Base-by-base conservation (phyloP, 257 asterid genomes). In the Gardenia jasminoides region DNA sequence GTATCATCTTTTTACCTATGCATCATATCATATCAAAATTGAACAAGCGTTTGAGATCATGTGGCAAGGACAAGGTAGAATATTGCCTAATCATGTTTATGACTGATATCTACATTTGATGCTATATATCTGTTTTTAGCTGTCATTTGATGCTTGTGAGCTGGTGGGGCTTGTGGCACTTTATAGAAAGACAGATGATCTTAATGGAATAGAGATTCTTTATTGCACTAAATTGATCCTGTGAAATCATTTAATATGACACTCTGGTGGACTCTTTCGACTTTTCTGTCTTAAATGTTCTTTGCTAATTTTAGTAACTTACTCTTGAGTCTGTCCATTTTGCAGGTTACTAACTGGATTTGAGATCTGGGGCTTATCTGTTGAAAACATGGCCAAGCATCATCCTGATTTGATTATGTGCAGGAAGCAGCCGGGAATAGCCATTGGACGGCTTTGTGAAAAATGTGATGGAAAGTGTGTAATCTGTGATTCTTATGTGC, bases 341-440 rank as follows among this genome's bases (percentile, higher is more conserved):
- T 17, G 61, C 61, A 54, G 61, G 61, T 97, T 54, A 19, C 61
- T 19, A 4, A 54, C 17, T 7, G 6, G n/a, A 17, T 0, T 19
- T 54, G 9, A 9, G 9, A 17, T 54, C n/a, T 54, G 20, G 20
- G 61, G 4, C 4, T 19, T 54, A 54, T 13, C 47, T 67, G 66
- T 47, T 67, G 80, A 78, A 78, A 81, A 79, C 52, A 93, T 90
- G 98, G 96, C 97, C 71, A 93, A 93, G 91, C 98, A 93, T 88
- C 96, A 90, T 67, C 97, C 98, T 17, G 98, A 93, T 83, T 81
- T 92, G 88, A 93, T 93, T 65, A 93, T 93, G 98, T 93, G 97
- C 90, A 70, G 94, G 52, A 92, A 92, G 87, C 98, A 92, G 83
- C 98, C 98, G 31, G 96, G 98, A 65, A 92, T 93, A 50, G 96